Evolutionary conservation across 192 early-diverging fungal genomes (phyloP).

Genomic region (Mortierella antarctica): DNA sequence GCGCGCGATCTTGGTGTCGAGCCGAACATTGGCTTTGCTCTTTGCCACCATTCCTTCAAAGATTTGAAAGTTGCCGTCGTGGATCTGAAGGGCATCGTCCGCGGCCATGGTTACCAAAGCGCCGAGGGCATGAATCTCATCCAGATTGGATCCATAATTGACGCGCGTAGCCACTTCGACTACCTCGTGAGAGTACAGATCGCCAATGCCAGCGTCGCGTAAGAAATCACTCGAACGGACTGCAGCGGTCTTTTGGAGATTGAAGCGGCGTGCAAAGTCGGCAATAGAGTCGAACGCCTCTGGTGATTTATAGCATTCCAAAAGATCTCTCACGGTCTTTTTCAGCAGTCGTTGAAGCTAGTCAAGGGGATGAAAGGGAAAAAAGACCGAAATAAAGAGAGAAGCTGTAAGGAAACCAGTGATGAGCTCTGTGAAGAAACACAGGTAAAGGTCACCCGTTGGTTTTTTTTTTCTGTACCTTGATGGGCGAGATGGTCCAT

Average conservation of each 20-base stretch:
- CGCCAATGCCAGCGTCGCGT: slow-evolving; percentile 38
- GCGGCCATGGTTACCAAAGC: slow-evolving; percentile 66
- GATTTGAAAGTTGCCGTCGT: slow-evolving; percentile 69
- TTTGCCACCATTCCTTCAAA: slow-evolving; percentile 66
- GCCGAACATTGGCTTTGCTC: slow-evolving; percentile 55
- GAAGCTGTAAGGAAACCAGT: neutral
- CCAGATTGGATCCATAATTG: slow-evolving; percentile 72
- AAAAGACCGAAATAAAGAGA: neutral
- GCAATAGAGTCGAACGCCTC: slow-evolving; percentile 51
- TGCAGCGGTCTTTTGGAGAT: slow-evolving; percentile 46
- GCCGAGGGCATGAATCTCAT: slow-evolving; percentile 67
- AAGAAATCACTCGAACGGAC: slow-evolving; percentile 46
- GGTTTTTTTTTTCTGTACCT: slow-evolving; percentile 45
- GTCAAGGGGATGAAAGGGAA: neutral
- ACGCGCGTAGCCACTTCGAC: slow-evolving; percentile 69
- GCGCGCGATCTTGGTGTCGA: slow-evolving; percentile 58
- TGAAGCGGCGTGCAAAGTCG: slow-evolving; percentile 32
- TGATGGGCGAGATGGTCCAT: slow-evolving; percentile 60
- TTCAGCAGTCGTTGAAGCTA: slow-evolving; percentile 50
- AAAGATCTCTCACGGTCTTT: slow-evolving; percentile 23
- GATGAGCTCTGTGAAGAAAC: neutral
- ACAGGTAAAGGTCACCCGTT: neutral
- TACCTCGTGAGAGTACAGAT: slow-evolving; percentile 59
- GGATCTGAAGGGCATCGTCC: slow-evolving; percentile 55
- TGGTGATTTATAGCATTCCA: slow-evolving; percentile 48